These are phyloP conservation scores for Clavariopsis aquatica DNA, from an alignment of 495 filamentous ascomycete genomes.

Conservation along the genomic window DNA sequence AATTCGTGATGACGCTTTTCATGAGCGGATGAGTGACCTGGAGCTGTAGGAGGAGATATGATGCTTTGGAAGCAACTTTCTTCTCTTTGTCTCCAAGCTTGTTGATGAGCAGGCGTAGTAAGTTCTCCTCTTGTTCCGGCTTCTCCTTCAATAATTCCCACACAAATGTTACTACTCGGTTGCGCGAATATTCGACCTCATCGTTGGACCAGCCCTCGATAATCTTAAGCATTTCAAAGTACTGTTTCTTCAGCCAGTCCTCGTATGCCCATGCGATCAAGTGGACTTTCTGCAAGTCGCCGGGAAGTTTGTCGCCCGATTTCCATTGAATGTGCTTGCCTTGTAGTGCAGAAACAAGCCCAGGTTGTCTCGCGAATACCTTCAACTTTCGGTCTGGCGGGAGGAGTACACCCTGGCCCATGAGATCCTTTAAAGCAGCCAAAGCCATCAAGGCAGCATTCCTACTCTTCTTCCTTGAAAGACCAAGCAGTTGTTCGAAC, in stretches of 20 bases:
- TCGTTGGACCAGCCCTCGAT: slow-evolving; percentile 90
- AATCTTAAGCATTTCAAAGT: slow-evolving; percentile 86
- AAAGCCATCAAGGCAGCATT: slow-evolving; percentile 92
- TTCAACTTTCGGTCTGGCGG: slow-evolving; percentile 79
- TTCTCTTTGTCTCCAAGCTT: slow-evolving; percentile 92
- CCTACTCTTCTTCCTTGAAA: slow-evolving; percentile 86
- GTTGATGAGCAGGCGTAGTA: slow-evolving; percentile 87
- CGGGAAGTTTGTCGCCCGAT: slow-evolving; percentile 65
- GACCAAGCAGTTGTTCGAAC: slow-evolving; percentile 73
- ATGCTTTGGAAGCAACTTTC: slow-evolving; percentile 90
- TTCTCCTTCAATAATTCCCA: slow-evolving; percentile 90
- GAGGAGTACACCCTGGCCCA: slow-evolving; percentile 81
- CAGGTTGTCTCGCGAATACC: slow-evolving; percentile 77
- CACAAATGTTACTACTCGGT: slow-evolving; percentile 81
- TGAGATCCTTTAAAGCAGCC: slow-evolving; percentile 87
- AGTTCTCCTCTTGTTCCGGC: slow-evolving; percentile 94
- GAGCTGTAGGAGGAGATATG: slow-evolving; percentile 88
- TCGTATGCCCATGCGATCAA: slow-evolving; percentile 90
- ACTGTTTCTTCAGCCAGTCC: slow-evolving; percentile 87
- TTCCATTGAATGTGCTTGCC: slow-evolving; percentile 62
- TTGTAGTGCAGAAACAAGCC: slow-evolving; percentile 67
- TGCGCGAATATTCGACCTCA: slow-evolving; percentile 87
- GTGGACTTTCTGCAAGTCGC: slow-evolving; percentile 68
- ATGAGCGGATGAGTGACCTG: slow-evolving; percentile 85
- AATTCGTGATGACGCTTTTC: slow-evolving; percentile 81